These are phyloP conservation scores for Diutina scorzettiae DNA, from an alignment of 1,139 yeast genomes.

Conservation along the genomic window DNA sequence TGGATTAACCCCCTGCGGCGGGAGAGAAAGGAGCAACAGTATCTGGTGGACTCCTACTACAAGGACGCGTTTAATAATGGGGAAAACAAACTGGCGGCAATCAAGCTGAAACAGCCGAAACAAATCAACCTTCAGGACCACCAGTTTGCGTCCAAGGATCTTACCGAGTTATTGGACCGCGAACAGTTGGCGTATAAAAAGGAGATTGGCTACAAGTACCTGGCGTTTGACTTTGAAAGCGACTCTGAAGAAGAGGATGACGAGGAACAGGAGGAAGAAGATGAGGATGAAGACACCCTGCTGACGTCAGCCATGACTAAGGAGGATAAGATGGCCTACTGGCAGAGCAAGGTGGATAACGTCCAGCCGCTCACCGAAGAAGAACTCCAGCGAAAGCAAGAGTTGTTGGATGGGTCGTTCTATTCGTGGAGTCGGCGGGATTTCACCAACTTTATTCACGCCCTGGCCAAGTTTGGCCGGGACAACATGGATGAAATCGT, in stretches of 20 bases:
- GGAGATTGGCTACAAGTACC: conserved; percentile 58
- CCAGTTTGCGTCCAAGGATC: conserved; percentile 68
- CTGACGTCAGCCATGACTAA: conserved; percentile 23
- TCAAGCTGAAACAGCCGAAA: conserved; percentile 61
- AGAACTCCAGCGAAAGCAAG: conserved; percentile 53
- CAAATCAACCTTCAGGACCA: conserved; percentile 67
- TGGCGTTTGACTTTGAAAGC: conserved; percentile 40
- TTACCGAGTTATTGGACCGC: conserved; percentile 55
- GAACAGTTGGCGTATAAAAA: conserved; percentile 72
- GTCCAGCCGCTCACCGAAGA: conserved; percentile 69
- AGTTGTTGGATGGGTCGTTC: conserved; percentile 55
- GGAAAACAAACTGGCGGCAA: conserved; percentile 9
- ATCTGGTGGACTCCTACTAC: conserved; percentile 79
- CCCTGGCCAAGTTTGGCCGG: conserved; percentile 73
- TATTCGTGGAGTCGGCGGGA: conserved; percentile 80
- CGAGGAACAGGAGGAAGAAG: conserved; percentile 29
- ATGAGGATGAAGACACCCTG: conserved; percentile 33
- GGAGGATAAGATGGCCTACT: conserved; percentile 34
- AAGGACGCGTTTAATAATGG: conserved; percentile 54
- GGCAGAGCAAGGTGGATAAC: conserved; percentile 55
- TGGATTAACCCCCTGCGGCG: conserved; percentile 90
- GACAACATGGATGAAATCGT: conserved; percentile 43
- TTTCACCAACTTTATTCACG: conserved; percentile 73
- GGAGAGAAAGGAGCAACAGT: conserved; percentile 81
- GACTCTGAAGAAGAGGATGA: conserved; percentile 43